Evolutionary conservation across 2,329 filamentous ascomycete genomes (phyloP), one percentile per base, ranked within the genome.

Genomic region (Calcarisporium arbuscula): DNA sequence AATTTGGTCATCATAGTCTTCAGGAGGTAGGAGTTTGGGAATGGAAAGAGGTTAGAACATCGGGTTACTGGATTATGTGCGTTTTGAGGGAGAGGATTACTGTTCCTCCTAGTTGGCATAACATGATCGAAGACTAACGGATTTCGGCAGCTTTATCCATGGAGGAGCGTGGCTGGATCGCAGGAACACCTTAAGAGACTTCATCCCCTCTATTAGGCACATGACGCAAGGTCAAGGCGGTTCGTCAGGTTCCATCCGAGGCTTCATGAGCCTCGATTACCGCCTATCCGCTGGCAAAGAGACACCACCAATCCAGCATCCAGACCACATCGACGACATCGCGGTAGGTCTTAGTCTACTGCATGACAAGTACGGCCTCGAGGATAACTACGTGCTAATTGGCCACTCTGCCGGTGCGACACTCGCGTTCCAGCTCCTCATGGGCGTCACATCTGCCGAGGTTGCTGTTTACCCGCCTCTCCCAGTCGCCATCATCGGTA

Each of bases 331-430:
- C 32, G 54, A 61, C 15, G 79, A 83, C 47, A 60, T 82, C 25
- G 55, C 64, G n/a, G 45, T 55, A 2, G 77, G 67, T 1, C 53
- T 83, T 8, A 45, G 56, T 1, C 67, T 65, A 35, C 54, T 80
- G 8, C 58, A 67, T 38, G 45, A 56, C 8, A 54, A 62, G 12
- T 69, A 73, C 46, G 52, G 54, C 7, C 61, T 79, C 26, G 51
- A 45, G 12, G 55, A 52, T 21, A 57, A 61, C 36, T 80, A 79
- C 54, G 53, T 82, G 5, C 64, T 81, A 15, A 56, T 73, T 5
- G 79, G 79, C 0, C 79, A 83, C 50, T 77, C 72, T 5, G 78
- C 74, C 39, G 79, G 79, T 30, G 77, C 73, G 3, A 79, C 74
- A 5, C 57, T 88, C 25, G 70, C 74, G 1, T 68, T 77, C 36